Evolutionary conservation across 495 filamentous ascomycete species (phyloP), one percentile per base, ranked within the genome.

Genomic region (Achaetomiella virescens): DNA sequence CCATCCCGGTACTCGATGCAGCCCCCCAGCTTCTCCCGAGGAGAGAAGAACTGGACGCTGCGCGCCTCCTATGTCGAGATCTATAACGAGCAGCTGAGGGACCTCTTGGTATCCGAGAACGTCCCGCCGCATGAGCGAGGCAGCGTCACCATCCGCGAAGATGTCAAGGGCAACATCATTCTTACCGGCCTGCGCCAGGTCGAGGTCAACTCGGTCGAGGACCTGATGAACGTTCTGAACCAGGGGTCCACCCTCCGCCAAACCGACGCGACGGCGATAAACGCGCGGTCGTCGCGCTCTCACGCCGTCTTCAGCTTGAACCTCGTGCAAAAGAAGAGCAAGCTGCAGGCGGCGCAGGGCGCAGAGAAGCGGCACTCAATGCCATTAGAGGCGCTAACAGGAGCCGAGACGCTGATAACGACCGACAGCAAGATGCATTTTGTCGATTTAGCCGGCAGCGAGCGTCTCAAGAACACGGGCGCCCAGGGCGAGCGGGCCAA

Each of bases 381-480:
- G 61, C 93, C 93, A 0, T 68, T 93, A 18, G 93, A 97, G 64
- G 82, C 85, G 25, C 80, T 91, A 75, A 82, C 82, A 15, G 83
- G 81, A 22, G 73, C 71, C 29, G 83, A 83, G 22, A 82, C 82
- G 52, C 78, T 74, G 69, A 78, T 99, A 14, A 97, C 88, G 7
- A 85, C 95, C 18, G 95, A 97, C 67, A 97, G 95, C 82, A 99
- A 99, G 69, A 81, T 99, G 55, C 91, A 99, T 66, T 99, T 99
- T 61, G 93, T 99, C 44, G 93, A 99, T 85, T 75, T 99, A 66
- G 93, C 93, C 48, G 93, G 93, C 58, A 97, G 95, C 67, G 93
- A 99, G 73, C 82, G 93, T 61, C 71, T 99, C 68, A 99, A 99
- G 76, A 97, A 97, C 65, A 97, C 93, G 4, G 88, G 89, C 17